Evolutionary conservation across 2,329 filamentous ascomycete species (phyloP).

Genomic region (Parastagonospora avenae): DNA sequence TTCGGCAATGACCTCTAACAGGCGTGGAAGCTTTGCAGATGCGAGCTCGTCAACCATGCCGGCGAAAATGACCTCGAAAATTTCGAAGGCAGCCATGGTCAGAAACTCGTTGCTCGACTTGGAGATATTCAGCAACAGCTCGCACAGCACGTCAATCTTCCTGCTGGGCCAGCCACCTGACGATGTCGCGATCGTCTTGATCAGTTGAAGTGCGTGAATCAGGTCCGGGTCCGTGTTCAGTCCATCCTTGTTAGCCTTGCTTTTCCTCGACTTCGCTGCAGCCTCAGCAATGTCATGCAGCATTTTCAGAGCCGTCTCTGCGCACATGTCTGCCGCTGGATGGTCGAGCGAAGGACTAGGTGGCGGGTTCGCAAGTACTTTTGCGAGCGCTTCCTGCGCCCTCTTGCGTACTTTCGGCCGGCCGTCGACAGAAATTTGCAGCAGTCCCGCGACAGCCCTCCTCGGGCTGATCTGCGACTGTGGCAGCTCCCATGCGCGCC

Average conservation of each 20-base stretch:
- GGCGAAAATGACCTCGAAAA: slow-evolving; percentile 96
- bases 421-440: slow-evolving; percentile 83
- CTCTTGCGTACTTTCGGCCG: slow-evolving; percentile 93
- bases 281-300: slow-evolving; percentile 76
- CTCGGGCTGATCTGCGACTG: slow-evolving; percentile 83
- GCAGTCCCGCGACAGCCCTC: slow-evolving; percentile 81
- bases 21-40: slow-evolving; percentile 83
- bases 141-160: slow-evolving; percentile 91
- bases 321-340: slow-evolving; percentile 94
- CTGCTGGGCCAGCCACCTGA: slow-evolving; percentile 95
- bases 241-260: slow-evolving; percentile 57
- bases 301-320: slow-evolving; percentile 83
- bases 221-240: slow-evolving; percentile 77
- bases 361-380: slow-evolving; percentile 81
- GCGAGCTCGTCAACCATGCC: slow-evolving; percentile 87
- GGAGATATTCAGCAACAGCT: slow-evolving; percentile 85
- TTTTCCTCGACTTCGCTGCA: slow-evolving; percentile 72
- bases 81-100: slow-evolving; percentile 94
- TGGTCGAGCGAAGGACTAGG: slow-evolving; percentile 93
- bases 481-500: slow-evolving; percentile 83
- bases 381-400: slow-evolving; percentile 85
- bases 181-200: slow-evolving; percentile 85
- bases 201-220: slow-evolving; percentile 89
- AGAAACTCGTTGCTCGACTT: slow-evolving; percentile 92
- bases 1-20: slow-evolving; percentile 91